Base-by-base conservation (phyloP, 768 basidiomycete genomes). In the Cubamyces sp. region DNA sequence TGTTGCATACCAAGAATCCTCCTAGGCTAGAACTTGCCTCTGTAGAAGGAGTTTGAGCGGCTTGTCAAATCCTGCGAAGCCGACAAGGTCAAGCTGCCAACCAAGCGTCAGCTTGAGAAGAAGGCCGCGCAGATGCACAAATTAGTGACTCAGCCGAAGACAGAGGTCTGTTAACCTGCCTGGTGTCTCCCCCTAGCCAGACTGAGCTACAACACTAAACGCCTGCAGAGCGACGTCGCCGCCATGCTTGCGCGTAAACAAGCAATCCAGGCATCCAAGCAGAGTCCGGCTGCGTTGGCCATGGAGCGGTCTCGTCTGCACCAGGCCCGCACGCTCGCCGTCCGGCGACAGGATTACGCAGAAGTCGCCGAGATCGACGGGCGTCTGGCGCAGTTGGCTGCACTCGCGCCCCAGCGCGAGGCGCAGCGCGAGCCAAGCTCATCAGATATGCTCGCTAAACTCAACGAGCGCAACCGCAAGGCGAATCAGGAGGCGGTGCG, bases 401-500 rank as follows among this genome's bases (percentile, higher is more conserved):
- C 73, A 5, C 66, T 60, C 16, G 56, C 62, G 8, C 61, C 69
- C 3, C 37, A 51, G 23, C 48, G 30, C 39, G 66, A 67, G 21
- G 21, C 58, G 14, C 47, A 28, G 25, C 65, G 57, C 21, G 68
- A 66, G 26, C 64, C 64, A 45, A 68, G 69, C 40, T 74, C 74
- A n/a, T 52, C 59, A 12, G 84, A 91, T 64, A 75, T 84, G 70
- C 80, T 96, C 25, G 85, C 91, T 16, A 85, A 78, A 70, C 87
- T 98, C 56, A 98, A 96, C 71, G 93, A 95, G 76, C 85, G 94
- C 58, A 98, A 98, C 73, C 83, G 91, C 58, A 88, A 84, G 71
- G 88, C 89, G 30, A 96, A 96, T 60, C 65, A 86, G 66, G 96
- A 96, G 69, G 84, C 85, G 3, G 84, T 94, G 54, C 81, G 91